Base-by-base conservation (phyloP, 345 rosid species). In the Eucalyptus erythrocorys region DNA sequence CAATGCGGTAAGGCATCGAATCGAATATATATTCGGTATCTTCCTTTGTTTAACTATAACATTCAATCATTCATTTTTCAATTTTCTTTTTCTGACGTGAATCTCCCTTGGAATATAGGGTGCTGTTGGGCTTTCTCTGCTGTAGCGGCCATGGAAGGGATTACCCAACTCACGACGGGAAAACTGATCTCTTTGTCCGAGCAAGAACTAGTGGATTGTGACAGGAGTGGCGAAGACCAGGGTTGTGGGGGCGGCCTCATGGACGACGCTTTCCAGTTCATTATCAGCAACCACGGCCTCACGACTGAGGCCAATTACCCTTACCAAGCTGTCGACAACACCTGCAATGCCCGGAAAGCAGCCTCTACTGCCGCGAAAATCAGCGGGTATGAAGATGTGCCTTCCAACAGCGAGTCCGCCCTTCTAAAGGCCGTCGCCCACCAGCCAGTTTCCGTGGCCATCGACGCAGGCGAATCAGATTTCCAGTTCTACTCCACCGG, bases 151-250 rank as follows among this genome's bases (percentile, higher is more conserved):
- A 82, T 89, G 32, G 90, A 86, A 48, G 90, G 87, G 22, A 89
- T 89, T 27, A 85, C 86, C 90, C 68, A 89, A 87, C 86, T 89
- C 26, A 61, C 53, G 50, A 86, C 88, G 43, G 87, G 87, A 17
- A 66, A 89, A 37, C 85, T 85, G 13, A 68, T 30, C 50, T 48
- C 87, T 13, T 43, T 89, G 57, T 89, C 90, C 48, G 90, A 89
- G 87, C 90, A 89, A 82, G 90, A 88, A 76, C 61, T 88, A 47
- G 90, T 88, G 32, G 87, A 88, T 13, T 88, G 90, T 32, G 90
- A 85, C 43, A 59, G 42, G 27, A 85, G 37, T 19, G 47, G 48
- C 34, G 85, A 64, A 16, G 68, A 85, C 82, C 84, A 85, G 48
- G 90, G 87, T 8, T 89, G 90, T 47, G 43, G n/a, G 51, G 90